Evolutionary conservation across 169 alveolate species (phyloP).

Genomic region (Haemoproteus tartakovskyi): DNA sequence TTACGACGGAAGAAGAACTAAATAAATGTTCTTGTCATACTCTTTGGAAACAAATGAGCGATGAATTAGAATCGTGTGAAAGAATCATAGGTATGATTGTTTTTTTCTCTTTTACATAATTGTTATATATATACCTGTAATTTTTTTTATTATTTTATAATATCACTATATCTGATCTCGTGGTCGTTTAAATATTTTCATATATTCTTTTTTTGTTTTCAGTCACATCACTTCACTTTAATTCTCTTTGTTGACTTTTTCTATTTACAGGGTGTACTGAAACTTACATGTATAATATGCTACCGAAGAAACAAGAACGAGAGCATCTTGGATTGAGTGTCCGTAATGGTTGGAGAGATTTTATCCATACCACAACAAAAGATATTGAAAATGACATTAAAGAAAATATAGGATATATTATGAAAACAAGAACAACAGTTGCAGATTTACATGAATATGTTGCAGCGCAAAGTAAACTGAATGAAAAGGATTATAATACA

Average conservation of each 20-base stretch:
- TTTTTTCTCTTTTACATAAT: no score
- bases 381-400: conserved; percentile 67
- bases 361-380: conserved; percentile 65
- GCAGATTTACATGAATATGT: conserved; percentile 19
- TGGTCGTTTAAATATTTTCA: neutral
- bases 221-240: neutral
- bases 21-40: conserved; percentile 28
- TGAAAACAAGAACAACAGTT: conserved; percentile 40
- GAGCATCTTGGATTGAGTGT: conserved; percentile 68
- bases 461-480: conserved; percentile 26
- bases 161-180: no score
- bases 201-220: neutral
- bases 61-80: conserved; percentile 17
- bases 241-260: neutral
- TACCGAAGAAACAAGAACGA: conserved; percentile 77
- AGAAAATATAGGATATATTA: conserved; percentile 68
- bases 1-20: conserved; percentile 22
- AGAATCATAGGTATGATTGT: conserved; percentile 31
- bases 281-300: conserved; percentile 77
- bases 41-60: neutral
- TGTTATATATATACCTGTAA: neutral
- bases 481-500: conserved; percentile 56
- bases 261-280: conserved; percentile 75
- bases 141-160: no score
- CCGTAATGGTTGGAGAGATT: conserved; percentile 81